These are phyloP conservation scores for Pyrus bretschneideri DNA, from an alignment of 306 rosid species.

Conservation along the genomic window DNA sequence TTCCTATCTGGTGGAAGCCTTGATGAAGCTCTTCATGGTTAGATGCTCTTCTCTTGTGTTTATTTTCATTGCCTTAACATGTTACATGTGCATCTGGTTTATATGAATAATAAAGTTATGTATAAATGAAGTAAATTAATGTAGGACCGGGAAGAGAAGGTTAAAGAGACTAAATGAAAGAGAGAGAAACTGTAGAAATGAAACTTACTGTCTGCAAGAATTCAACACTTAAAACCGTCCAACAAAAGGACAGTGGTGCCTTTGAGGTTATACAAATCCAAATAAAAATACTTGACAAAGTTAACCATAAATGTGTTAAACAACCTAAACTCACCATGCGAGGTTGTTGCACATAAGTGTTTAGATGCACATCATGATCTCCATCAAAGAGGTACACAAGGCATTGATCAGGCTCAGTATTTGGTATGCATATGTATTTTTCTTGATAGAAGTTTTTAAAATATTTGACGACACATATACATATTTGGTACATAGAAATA, in stretches of 20 bases:
- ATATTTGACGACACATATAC: not conserved
- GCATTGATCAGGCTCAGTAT: not conserved
- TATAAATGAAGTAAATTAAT: not conserved
- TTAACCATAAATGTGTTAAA: not conserved
- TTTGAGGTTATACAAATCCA: not conserved
- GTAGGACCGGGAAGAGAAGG: not conserved
- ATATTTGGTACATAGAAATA: not conserved
- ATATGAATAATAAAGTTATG: not conserved
- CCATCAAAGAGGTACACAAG: not conserved
- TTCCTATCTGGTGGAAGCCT: slow-evolving; percentile 93
- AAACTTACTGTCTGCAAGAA: not conserved
- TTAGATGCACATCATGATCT: not conserved
- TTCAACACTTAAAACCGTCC: not conserved
- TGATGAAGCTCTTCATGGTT: slow-evolving; percentile 96
- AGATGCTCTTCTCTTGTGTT: slow-evolving; percentile 19
- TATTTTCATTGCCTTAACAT: not conserved
- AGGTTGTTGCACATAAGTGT: not conserved
- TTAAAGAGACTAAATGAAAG: not conserved
- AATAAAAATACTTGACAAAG: not conserved
- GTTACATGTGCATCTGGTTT: not conserved
- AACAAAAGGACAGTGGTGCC: not conserved
- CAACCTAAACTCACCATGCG: not conserved
- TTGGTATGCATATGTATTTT: not conserved
- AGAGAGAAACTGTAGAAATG: not conserved
- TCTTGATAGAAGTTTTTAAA: not conserved